These are phyloP conservation scores for Penicillium sp. DNA, from an alignment of 2,329 filamentous ascomycete species.

Conservation along the genomic window DNA sequence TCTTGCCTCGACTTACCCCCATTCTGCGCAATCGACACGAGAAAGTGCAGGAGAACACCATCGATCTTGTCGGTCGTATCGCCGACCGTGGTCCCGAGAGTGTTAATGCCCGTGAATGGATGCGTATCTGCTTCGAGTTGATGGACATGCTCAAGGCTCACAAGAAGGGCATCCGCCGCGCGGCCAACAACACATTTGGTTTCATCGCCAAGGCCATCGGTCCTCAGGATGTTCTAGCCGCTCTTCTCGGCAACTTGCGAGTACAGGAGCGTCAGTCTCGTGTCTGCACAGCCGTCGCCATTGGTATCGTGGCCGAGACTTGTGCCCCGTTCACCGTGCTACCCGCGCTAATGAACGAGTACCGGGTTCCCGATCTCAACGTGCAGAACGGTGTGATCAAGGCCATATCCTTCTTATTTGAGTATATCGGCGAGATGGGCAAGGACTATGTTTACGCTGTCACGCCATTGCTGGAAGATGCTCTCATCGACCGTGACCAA, in stretches of 20 bases:
- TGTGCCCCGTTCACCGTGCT: slow-evolving; percentile 97
- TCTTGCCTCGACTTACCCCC: slow-evolving; percentile 91
- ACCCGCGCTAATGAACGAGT: slow-evolving; percentile 99
- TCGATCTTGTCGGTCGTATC: slow-evolving; percentile 95
- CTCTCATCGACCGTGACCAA: slow-evolving; percentile 94
- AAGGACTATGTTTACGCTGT: slow-evolving; percentile 99
- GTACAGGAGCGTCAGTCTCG: slow-evolving; percentile 97
- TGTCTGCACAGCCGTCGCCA: slow-evolving; percentile 96
- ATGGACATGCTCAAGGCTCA: slow-evolving; percentile 99
- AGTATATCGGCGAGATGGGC: slow-evolving; percentile 99
- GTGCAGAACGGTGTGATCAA: slow-evolving; percentile 99
- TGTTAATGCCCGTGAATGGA: slow-evolving; percentile 97
- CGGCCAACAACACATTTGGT: slow-evolving; percentile 98
- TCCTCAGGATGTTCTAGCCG: slow-evolving; percentile 93
- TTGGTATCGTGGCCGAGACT: slow-evolving; percentile 96
- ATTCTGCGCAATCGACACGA: slow-evolving; percentile 97
- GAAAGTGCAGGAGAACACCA: slow-evolving; percentile 98
- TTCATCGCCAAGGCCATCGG: slow-evolving; percentile 99
- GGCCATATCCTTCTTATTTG: slow-evolving; percentile 92
- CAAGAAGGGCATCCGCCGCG: slow-evolving; percentile 97
- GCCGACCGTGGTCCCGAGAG: slow-evolving; percentile 94
- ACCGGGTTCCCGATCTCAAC: slow-evolving; percentile 95
- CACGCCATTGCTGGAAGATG: slow-evolving; percentile 90
- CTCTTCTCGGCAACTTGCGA: slow-evolving; percentile 89
- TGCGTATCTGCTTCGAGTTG: slow-evolving; percentile 98